Evolutionary conservation across 495 filamentous ascomycete genomes (phyloP).

Genomic region (Penicillium macrosclerotiorum): DNA sequence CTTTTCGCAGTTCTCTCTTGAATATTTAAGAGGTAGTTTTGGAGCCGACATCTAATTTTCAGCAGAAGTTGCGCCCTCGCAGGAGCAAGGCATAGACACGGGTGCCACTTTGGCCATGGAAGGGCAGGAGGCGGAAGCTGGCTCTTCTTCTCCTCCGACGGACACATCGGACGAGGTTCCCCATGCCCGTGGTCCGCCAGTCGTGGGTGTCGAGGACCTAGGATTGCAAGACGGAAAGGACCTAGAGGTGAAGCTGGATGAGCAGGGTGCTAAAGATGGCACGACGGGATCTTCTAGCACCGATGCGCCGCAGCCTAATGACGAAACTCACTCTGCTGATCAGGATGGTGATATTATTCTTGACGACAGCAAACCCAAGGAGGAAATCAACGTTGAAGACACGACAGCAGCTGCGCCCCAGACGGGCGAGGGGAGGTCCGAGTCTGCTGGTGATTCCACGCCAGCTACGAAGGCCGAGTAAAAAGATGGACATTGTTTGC

Average conservation of each 20-base stretch:
- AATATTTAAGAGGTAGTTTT: not conserved
- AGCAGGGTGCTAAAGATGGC: slow-evolving; percentile 13
- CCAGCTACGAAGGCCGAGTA: slow-evolving; percentile 14
- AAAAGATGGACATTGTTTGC: slow-evolving; percentile 11
- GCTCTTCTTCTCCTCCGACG: slow-evolving; percentile 18
- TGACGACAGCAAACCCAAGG: slow-evolving; percentile 27
- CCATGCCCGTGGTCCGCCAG: slow-evolving; percentile 76
- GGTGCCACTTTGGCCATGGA: slow-evolving; percentile 22
- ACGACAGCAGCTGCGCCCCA: slow-evolving; percentile 3
- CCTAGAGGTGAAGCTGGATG: slow-evolving; percentile 39
- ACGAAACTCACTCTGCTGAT: slow-evolving; percentile 23
- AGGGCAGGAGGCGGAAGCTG: slow-evolving; percentile 27
- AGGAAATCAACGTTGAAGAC: slow-evolving; percentile 10
- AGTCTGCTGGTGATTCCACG: slow-evolving; percentile 5
- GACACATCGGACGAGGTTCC: slow-evolving; percentile 58
- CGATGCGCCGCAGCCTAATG: slow-evolving; percentile 2
- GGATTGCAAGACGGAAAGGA: slow-evolving; percentile 68
- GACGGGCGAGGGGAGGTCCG: slow-evolving; percentile 4
- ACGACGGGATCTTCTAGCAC: slow-evolving; percentile 9
- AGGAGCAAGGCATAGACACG: slow-evolving; percentile 14
- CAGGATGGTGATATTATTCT: slow-evolving; percentile 45
- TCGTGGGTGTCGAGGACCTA: slow-evolving; percentile 82
- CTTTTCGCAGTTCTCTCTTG: no score
- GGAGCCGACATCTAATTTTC: slow-evolving; percentile 11
- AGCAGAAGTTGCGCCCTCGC: slow-evolving; percentile 19